A percentile compares a stretch with the other conserved stretches of the same genome.
phyloP scores from a whole-genome alignment of 1,284 basidiomycete species.

The Naganishia albida region DNA sequence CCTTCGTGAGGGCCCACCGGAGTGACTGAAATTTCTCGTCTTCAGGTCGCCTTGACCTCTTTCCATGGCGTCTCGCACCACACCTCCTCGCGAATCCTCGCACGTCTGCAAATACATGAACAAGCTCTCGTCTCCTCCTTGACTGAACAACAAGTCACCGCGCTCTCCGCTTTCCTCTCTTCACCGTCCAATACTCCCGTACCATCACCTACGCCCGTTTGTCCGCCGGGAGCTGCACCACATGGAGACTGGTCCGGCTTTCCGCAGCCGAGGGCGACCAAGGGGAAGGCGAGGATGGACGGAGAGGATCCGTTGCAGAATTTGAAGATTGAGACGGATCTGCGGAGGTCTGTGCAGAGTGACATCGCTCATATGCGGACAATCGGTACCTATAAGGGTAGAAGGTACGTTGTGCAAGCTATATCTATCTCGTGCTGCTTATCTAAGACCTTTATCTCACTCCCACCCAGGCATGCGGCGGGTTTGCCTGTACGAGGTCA shows the following conservation, averaged over 20 bases:
- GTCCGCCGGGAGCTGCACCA: conserved; percentile 38
- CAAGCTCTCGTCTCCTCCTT: conserved; percentile 52
- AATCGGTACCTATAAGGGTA: conserved; percentile 58
- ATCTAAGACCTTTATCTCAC: background rate
- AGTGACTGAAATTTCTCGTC: background rate
- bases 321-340: conserved; percentile 59
- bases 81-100: conserved; percentile 56
- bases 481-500: conserved; percentile 61
- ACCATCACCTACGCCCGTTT: conserved; percentile 48
- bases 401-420: conserved; percentile 42
- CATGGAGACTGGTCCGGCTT: conserved; percentile 34
- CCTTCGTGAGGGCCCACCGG: background rate
- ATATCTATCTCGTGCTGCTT: background rate
- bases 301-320: conserved; percentile 52
- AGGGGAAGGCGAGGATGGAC: conserved; percentile 27
- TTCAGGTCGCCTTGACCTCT: conserved; percentile 58
- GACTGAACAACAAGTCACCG: conserved; percentile 59
- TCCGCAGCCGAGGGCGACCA: conserved; percentile 22
- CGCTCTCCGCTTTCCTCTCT: conserved; percentile 59
- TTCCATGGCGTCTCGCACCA: conserved; percentile 59
- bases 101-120: conserved; percentile 58
- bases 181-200: conserved; percentile 53
- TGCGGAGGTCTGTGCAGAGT: conserved; percentile 54
- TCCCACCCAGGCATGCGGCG: conserved; percentile 55
- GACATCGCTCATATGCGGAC: conserved; percentile 59